phyloP scores from a whole-genome alignment of 2,329 filamentous ascomycete species.

The Ramularia collo-cygni region DNA sequence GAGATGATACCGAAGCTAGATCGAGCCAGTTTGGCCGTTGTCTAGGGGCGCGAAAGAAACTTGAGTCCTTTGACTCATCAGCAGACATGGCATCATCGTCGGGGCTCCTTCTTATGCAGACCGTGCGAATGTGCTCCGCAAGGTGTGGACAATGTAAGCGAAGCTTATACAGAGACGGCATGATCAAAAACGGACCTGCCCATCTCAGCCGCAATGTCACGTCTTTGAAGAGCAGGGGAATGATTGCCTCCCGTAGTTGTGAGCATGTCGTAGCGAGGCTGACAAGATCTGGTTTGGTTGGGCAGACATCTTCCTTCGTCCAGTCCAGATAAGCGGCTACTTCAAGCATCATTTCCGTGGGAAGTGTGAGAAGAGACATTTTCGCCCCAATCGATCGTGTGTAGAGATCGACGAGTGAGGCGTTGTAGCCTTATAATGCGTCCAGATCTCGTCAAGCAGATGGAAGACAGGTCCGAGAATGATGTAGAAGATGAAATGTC shows the following conservation, averaged over 20 bases:
- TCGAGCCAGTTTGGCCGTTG: too few species aligned
- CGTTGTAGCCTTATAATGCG: too few species aligned
- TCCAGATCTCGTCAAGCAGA: too few species aligned
- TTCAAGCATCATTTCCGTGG: conserved; percentile 15
- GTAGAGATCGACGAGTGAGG: too few species aligned
- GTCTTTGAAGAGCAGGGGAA: conserved; percentile 16
- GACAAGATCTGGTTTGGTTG: conserved; percentile 10
- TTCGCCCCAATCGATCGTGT: too few species aligned
- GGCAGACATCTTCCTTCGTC: conserved; percentile 10
- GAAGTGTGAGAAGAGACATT: conserved; percentile 13
- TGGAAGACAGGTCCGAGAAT: too few species aligned
- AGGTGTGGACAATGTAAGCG: conserved; percentile 15
- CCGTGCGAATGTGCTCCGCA: conserved; percentile 14
- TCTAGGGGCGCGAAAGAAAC: too few species aligned
- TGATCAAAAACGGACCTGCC: conserved; percentile 9
- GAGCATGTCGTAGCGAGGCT: conserved; percentile 11
- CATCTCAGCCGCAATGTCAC: conserved; percentile 17
- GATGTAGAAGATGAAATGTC: too few species aligned
- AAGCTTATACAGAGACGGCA: conserved; percentile 10
- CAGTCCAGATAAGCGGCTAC: conserved; percentile 19
- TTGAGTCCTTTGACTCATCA: too few species aligned
- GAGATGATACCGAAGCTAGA: too few species aligned
- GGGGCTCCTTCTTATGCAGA: conserved; percentile 8
- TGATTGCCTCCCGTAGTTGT: conserved; percentile 11
- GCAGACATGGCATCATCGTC: not conserved